These are phyloP conservation scores for Rhodotorula sp. DNA, from an alignment of 1,284 basidiomycete species.

Conservation along the genomic window DNA sequence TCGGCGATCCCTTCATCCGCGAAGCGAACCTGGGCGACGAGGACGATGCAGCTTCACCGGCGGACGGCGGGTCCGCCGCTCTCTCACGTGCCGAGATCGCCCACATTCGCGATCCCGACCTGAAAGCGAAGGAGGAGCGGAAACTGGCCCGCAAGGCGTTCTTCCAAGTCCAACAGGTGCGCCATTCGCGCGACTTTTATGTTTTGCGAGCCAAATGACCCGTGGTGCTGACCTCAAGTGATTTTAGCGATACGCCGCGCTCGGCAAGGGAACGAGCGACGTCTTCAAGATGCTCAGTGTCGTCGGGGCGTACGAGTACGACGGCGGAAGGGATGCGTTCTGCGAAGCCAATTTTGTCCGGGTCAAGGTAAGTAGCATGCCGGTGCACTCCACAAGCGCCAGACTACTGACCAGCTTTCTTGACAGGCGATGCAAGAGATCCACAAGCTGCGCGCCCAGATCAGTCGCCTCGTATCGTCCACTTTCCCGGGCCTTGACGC, in stretches of 20 bases:
- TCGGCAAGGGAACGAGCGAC: conserved; percentile 85
- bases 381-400: background rate
- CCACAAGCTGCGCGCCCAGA: conserved; percentile 90
- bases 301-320: conserved; percentile 93
- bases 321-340: conserved; percentile 73
- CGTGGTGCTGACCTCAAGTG: conserved; percentile 18
- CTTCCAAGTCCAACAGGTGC: conserved; percentile 74
- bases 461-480: conserved; percentile 73
- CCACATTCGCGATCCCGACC: conserved; percentile 61
- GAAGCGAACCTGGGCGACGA: conserved; percentile 64
- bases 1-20: conserved; percentile 93
- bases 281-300: conserved; percentile 84
- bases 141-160: conserved; percentile 68
- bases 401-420: background rate
- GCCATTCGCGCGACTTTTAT: conserved; percentile 27
- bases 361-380: conserved; percentile 64
- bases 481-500: conserved; percentile 65
- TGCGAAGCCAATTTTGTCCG: conserved; percentile 90
- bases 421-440: conserved; percentile 96
- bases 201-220: too few relatives aligned
- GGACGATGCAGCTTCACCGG: conserved; percentile 50
- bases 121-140: conserved; percentile 66
- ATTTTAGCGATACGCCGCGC: conserved; percentile 66
- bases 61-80: conserved; percentile 49
- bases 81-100: conserved; percentile 54